Base-by-base conservation (phyloP, 2,329 filamentous ascomycete species). In the Microdochium bolleyi region DNA sequence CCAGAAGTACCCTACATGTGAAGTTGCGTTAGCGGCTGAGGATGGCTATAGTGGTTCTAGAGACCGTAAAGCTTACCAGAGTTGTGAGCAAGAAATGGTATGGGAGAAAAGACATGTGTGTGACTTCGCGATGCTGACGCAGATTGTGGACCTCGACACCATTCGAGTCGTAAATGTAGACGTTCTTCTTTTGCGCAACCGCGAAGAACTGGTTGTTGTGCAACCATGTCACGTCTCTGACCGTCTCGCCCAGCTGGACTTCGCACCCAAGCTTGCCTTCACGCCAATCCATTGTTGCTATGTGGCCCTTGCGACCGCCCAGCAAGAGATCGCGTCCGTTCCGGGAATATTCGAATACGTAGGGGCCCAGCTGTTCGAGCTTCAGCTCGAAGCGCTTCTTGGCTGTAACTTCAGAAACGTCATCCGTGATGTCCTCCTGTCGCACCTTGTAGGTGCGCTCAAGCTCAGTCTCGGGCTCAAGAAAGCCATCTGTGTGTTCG, bases 221-320 rank as follows among this genome's bases (percentile, higher is more conserved):
- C 62, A 97, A 77, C 88, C 91, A 99, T 65, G 85, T 87, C 24
- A 87, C 87, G 70, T 96, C 92, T 51, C 92, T 79, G 13, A 97
- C 80, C 0, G 91, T 97, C 75, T 99, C 94, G 50, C 85, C 84
- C 56, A 99, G 77, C 66, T 99, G 90, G 57, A 97, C 64, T 68
- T 99, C 94, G 66, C 91, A 96, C 7, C 89, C 89, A 55, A 96
- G 74, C 69, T 92, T 96, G 44, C 92, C 92, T 60, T 88, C 87
- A 57, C 92, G 79, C 92, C 94, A 99, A 70, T 99, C 92, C 83
- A 97, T 95, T 1, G 89, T 92, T 53, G 94, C 92, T 58, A 99
- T 77, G 82, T 99, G 94, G 14, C 94, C 94, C 70, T 96, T 96
- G 55, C 90, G 79, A 25, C 94, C 92, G 13, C 87, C 91, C 32